These are phyloP conservation scores for Aspergillus transmontanensis DNA, from an alignment of 2,329 filamentous ascomycete genomes.

Conservation along the genomic window DNA sequence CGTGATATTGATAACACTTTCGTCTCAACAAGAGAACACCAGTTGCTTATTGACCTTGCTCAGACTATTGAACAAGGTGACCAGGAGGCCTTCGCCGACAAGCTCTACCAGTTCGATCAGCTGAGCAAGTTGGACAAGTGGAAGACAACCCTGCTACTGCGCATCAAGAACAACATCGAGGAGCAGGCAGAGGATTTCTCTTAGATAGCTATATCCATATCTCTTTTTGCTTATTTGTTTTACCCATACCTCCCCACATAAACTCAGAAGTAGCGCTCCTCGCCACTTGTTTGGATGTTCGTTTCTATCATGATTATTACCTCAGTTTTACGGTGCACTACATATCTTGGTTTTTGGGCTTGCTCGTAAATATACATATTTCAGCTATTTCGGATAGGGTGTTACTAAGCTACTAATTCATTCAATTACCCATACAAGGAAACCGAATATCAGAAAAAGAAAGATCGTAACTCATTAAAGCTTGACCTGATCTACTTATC, in stretches of 20 bases:
- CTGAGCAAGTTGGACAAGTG: constrained; percentile 94
- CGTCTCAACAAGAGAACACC: constrained; percentile 73
- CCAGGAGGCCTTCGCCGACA: constrained; percentile 81
- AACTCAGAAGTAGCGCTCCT: neutral
- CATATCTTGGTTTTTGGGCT: neutral
- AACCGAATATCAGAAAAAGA: constrained; percentile 11
- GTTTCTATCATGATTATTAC: neutral
- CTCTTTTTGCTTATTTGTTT: constrained; percentile 2
- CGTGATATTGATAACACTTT: constrained; percentile 78
- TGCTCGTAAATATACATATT: neutral
- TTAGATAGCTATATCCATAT: constrained; percentile 38
- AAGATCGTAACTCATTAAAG: constrained; percentile 32
- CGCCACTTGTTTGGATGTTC: neutral
- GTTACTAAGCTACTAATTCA: neutral
- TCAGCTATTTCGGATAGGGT: neutral
- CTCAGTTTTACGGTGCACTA: neutral
- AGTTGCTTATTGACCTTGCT: constrained; percentile 75
- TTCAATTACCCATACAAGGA: neutral
- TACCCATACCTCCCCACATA: neutral
- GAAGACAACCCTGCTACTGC: constrained; percentile 85
- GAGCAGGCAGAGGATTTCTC: constrained; percentile 70
- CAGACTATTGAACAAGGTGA: constrained; percentile 76
- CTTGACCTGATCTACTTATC: constrained; percentile 21
- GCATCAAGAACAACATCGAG: constrained; percentile 82
- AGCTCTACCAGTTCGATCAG: constrained; percentile 86